phyloP scores from a whole-genome alignment of 257 asterid genomes.

The Primulina tabacum region DNA sequence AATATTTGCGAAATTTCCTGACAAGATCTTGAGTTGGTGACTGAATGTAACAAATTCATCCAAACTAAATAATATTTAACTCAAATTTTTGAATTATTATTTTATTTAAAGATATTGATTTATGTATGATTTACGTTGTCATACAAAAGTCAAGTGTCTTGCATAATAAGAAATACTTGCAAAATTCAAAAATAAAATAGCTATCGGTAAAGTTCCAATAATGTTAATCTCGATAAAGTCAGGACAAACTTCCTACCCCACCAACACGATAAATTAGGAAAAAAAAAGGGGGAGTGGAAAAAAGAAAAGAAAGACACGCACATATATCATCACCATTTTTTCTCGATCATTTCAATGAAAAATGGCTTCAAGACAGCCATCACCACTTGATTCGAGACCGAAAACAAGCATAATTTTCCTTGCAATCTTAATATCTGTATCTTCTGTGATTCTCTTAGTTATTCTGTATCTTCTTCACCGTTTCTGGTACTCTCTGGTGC shows the following conservation, averaged over 20 bases:
- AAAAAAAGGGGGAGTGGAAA: background rate
- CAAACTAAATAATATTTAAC: too few species aligned
- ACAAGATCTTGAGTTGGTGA: too few species aligned
- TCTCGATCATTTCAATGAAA: constrained; percentile 28
- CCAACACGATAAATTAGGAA: constrained; percentile 32
- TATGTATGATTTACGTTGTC: too few species aligned
- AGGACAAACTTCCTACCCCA: constrained; percentile 31
- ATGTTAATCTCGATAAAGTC: background rate
- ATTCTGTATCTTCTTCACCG: constrained; percentile 63
- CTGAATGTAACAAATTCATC: too few species aligned
- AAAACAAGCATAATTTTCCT: constrained; percentile 45
- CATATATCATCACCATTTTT: constrained; percentile 18
- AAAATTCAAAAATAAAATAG: too few species aligned
- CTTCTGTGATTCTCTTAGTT: constrained; percentile 58
- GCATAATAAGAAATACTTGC: too few species aligned
- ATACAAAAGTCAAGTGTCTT: too few species aligned
- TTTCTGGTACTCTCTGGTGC: constrained; percentile 63
- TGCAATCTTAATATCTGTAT: constrained; percentile 45
- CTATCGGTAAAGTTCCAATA: background rate
- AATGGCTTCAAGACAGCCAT: constrained; percentile 67
- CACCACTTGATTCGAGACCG: constrained; percentile 40
- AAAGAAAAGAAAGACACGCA: background rate
- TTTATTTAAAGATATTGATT: too few species aligned
- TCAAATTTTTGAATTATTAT: too few species aligned
- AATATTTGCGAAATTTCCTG: too few species aligned